Percentiles rank a stretch among this genome's conserved stretches.
Evolutionary conservation across 2,329 filamentous ascomycete genomes (phyloP).

Genomic region (Domatiomyces globalis): DNA sequence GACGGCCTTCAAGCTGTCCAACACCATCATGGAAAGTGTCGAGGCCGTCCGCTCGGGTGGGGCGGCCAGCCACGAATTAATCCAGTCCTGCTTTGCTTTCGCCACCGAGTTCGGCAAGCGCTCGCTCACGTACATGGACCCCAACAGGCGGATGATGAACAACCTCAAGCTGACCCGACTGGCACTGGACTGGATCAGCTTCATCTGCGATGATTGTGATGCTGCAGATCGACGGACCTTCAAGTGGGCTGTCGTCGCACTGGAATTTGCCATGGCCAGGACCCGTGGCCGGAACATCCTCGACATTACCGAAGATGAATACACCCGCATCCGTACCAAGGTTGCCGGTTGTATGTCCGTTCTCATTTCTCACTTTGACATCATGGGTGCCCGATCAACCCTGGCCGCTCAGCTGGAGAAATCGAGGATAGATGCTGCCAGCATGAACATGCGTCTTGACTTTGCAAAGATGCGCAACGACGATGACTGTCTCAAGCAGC

Average conservation of each 20-base stretch:
- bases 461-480: conserved; percentile 63
- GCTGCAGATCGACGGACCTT: conserved; percentile 92
- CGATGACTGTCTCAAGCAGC: conserved; percentile 63
- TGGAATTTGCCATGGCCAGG: conserved; percentile 97
- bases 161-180: conserved; percentile 88
- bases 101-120: conserved; percentile 97
- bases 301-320: conserved; percentile 79
- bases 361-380: conserved; percentile 95
- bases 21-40: conserved; percentile 97
- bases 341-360: conserved; percentile 96
- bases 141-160: conserved; percentile 90
- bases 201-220: conserved; percentile 93
- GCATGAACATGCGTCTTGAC: conserved; percentile 59
- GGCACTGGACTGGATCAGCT: conserved; percentile 91
- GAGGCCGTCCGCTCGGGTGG: conserved; percentile 71
- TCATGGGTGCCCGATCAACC: conserved; percentile 91
- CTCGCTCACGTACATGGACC: conserved; percentile 88
- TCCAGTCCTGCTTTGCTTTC: conserved; percentile 95
- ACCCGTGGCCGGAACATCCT: conserved; percentile 85
- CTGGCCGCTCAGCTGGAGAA: conserved; percentile 89
- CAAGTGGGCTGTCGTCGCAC: conserved; percentile 85
- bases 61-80: conserved; percentile 82
- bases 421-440: conserved; percentile 67
- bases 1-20: conserved; percentile 89
- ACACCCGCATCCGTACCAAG: conserved; percentile 65